phyloP scores from a whole-genome alignment of 176 grass and related monocot species.

The Triticum urartu region DNA sequence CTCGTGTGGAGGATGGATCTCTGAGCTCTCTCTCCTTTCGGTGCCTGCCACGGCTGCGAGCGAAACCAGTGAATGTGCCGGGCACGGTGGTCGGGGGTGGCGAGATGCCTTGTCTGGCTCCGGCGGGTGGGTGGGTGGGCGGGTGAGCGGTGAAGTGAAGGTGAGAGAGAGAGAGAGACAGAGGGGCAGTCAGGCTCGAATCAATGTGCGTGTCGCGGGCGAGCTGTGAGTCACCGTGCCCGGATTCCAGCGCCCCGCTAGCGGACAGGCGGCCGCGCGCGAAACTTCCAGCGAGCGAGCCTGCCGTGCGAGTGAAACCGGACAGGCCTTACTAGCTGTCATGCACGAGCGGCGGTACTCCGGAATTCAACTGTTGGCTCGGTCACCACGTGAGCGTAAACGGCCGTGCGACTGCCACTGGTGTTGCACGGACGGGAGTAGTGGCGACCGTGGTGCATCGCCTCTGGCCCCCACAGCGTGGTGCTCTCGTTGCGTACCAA shows the following conservation, averaged over 20 bases:
- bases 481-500: too few relatives aligned
- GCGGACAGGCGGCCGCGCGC: conserved; percentile 17
- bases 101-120: background rate
- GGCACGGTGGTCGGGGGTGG: background rate
- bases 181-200: background rate
- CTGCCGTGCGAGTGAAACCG: background rate
- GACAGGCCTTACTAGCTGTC: background rate
- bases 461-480: too few relatives aligned
- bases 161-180: background rate
- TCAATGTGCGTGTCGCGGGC: background rate
- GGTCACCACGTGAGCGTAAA: background rate
- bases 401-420: too few relatives aligned
- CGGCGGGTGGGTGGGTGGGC: background rate
- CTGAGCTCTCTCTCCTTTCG: background rate
- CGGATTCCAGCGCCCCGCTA: conserved; percentile 43
- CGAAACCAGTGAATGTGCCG: background rate
- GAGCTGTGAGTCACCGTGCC: background rate
- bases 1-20: background rate
- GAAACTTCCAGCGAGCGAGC: background rate
- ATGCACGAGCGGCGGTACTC: background rate
- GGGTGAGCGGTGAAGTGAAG: too few relatives aligned
- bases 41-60: background rate
- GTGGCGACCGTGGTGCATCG: too few relatives aligned
- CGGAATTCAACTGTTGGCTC: background rate
- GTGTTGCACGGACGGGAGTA: too few relatives aligned